Percentiles rank a stretch among this genome's conserved stretches.
Evolutionary conservation across 345 rosid species (phyloP).

Genomic region (Eucalyptus cloeziana): DNA sequence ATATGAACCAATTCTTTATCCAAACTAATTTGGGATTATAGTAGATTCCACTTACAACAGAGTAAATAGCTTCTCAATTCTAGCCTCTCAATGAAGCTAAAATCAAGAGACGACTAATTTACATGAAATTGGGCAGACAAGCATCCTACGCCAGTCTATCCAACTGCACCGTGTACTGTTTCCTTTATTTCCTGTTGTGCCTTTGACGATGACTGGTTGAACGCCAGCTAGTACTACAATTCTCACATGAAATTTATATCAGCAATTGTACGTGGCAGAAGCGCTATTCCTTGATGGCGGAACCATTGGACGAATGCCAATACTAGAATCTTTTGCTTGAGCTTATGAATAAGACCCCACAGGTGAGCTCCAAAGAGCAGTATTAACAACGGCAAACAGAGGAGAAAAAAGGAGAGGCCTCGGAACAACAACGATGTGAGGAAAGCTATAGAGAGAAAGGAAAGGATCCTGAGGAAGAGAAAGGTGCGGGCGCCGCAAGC

Average conservation of each 20-base stretch:
- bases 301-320: fast-evolving
- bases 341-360: background rate
- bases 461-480: background rate
- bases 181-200: background rate
- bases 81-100: background rate
- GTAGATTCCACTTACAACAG: background rate
- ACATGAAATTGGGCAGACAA: background rate
- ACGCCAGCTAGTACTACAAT: background rate
- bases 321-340: background rate
- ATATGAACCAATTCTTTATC: background rate
- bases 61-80: background rate
- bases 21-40: too few relatives aligned
- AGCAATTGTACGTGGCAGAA: background rate
- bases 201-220: background rate
- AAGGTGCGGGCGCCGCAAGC: background rate
- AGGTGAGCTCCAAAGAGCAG: background rate
- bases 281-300: background rate
- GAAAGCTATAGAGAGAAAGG: background rate
- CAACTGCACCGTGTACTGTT: fast-evolving
- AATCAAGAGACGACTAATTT: background rate
- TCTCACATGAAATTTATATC: too few relatives aligned
- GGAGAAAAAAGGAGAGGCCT: background rate
- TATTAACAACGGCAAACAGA: background rate
- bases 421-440: background rate
- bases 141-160: background rate